phyloP scores from a whole-genome alignment of 1,284 basidiomycete species.

The Rhodotorula sp. region DNA sequence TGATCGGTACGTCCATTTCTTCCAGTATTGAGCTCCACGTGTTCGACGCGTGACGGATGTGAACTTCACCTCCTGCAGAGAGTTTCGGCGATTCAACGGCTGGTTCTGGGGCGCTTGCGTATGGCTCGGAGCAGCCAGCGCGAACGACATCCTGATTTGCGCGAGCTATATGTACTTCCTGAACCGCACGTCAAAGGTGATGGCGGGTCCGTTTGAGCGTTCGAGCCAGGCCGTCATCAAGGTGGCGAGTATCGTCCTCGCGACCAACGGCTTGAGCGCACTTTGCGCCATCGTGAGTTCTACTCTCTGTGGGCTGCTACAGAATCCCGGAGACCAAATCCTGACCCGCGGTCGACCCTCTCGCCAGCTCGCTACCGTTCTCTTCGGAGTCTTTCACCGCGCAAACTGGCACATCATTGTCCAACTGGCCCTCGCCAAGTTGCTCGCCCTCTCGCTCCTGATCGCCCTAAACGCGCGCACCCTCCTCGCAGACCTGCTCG shows the following conservation, averaged over 20 bases:
- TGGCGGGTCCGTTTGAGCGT: slow-evolving; percentile 25
- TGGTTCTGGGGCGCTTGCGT: slow-evolving; percentile 12
- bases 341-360: no score
- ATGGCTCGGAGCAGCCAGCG: slow-evolving; percentile 16
- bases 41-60: neutral
- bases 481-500: slow-evolving; percentile 21
- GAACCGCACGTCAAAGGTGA: slow-evolving; percentile 5
- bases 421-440: slow-evolving; percentile 18
- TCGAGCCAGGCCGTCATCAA: slow-evolving; percentile 10
- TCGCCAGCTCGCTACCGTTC: slow-evolving; percentile 18
- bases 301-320: no score
- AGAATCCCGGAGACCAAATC: no score
- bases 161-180: slow-evolving; percentile 14
- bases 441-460: slow-evolving; percentile 26
- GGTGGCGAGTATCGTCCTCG: slow-evolving; percentile 17
- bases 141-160: slow-evolving; percentile 9
- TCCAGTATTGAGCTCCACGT: neutral
- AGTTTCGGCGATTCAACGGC: neutral
- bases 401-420: slow-evolving; percentile 22
- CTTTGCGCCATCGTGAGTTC: slow-evolving; percentile 11
- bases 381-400: slow-evolving; percentile 8
- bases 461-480: slow-evolving; percentile 21
- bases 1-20: slow-evolving; percentile 10
- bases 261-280: slow-evolving; percentile 18
- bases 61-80: neutral